These are phyloP conservation scores for Mucor velutinosus DNA, from an alignment of 371 early-diverging fungal species.

Conservation along the genomic window DNA sequence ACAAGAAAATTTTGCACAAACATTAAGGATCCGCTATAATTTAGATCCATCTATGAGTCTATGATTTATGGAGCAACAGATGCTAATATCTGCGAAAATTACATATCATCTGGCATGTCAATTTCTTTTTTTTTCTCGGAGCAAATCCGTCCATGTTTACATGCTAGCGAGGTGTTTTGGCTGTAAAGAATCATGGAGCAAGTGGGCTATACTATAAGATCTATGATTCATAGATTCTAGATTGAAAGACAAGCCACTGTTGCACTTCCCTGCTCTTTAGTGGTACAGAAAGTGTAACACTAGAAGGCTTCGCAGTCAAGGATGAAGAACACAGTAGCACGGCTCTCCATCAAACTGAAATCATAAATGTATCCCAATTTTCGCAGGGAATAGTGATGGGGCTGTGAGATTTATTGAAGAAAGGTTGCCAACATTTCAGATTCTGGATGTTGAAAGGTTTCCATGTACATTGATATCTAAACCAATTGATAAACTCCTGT, in stretches of 20 bases:
- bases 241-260: not conserved
- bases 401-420: not conserved
- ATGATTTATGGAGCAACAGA: not conserved
- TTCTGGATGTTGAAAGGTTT: not conserved
- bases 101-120: not conserved
- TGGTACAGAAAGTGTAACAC: not conserved
- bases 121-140: not conserved
- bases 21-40: conserved; percentile 1
- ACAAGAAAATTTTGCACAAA: conserved; percentile 1
- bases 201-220: not conserved
- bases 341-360: not conserved
- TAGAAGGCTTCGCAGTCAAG: not conserved
- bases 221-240: conserved; percentile 3
- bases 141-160: not conserved
- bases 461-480: not conserved
- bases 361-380: not conserved
- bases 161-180: not conserved
- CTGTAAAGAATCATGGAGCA: not conserved
- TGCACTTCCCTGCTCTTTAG: not conserved
- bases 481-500: not conserved
- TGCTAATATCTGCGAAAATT: not conserved
- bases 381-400: not conserved
- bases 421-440: not conserved
- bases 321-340: not conserved
- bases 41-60: conserved; percentile 5